Base-by-base conservation (phyloP, 345 rosid genomes). In the Eucalyptus pauciflora region DNA sequence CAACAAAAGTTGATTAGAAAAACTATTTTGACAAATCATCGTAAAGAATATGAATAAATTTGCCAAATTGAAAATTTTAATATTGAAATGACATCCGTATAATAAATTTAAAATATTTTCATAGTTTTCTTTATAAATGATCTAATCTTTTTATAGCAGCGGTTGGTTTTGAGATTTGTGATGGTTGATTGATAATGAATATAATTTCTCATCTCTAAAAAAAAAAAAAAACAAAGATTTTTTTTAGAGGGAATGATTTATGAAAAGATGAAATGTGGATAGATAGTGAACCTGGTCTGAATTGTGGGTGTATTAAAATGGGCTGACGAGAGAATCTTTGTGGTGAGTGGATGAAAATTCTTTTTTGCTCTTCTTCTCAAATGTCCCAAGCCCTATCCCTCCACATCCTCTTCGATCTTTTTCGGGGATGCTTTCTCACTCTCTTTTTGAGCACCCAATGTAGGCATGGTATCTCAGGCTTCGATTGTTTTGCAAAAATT, bases 61-160 rank as follows among this genome's bases (percentile, higher is more conserved):
- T 3, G 10, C 12, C 12, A 33, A 8, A 69, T 69, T 69, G 4
- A 5, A 33, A 3, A 31, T 10, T 62, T 16, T n/a, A 67, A 7
- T 6, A 67, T 2, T 67, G 43, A 31, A 67, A 8, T 67, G 12
- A 8, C 6, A 67, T 31, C 0, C 0, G 1, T 8, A 67, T 10
- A 67, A 67, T 67, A 67, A 10, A 17, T 9, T 31, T 67, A 67
- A 4, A 7, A 67, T 31, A 7, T 69, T 10, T 69, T 33, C 2
- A 6, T 17, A 69, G 3, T 16, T 69, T 69, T 69, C 10, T 17
- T 41, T 69, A 33, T 3, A 69, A 33, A 69, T 31, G 18, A 18
- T 69, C 2, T 69, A 18, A 69, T 69, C 43, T 31, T 69, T 69
- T 69, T 69, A 69, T 33, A 17, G 22, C 7, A 10, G 45, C 17